phyloP scores from a whole-genome alignment of 1,284 basidiomycete species.

The Trichosporon sp. region DNA sequence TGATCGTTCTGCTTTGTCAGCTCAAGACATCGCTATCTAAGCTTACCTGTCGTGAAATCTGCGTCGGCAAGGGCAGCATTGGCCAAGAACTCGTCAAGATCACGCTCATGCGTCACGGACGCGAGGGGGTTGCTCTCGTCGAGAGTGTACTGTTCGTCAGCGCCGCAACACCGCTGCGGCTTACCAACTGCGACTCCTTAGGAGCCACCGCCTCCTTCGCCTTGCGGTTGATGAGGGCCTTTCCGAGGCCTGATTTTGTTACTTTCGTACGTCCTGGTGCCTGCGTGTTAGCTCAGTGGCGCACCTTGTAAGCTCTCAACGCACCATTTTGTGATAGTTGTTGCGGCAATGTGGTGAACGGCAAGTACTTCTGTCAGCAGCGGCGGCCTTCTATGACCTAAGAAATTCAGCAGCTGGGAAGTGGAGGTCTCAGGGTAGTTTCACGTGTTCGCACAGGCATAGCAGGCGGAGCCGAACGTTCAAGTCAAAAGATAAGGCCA shows the following conservation, averaged over 20 bases:
- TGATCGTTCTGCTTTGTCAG: constrained; percentile 61
- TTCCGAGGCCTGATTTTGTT: constrained; percentile 64
- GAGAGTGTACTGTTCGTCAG: constrained; percentile 61
- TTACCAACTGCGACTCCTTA: constrained; percentile 67
- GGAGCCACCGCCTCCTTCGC: constrained; percentile 69
- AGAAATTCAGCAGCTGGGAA: neutral
- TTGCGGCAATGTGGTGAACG: neutral
- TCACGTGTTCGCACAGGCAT: neutral
- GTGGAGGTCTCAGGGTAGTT: neutral
- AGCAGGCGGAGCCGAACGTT: too few relatives aligned
- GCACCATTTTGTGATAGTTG: constrained; percentile 9
- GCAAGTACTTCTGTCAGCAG: neutral
- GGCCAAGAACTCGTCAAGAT: constrained; percentile 92
- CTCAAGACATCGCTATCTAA: neutral
- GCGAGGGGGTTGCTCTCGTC: constrained; percentile 71
- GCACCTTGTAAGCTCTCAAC: neutral
- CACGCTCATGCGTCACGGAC: constrained; percentile 92
- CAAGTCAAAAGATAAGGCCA: neutral
- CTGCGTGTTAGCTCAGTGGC: constrained; percentile 17
- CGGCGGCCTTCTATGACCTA: neutral
- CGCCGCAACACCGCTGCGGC: constrained; percentile 30
- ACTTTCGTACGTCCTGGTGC: constrained; percentile 38
- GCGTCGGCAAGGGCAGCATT: constrained; percentile 91
- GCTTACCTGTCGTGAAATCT: constrained; percentile 91
- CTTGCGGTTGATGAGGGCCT: constrained; percentile 84